Evolutionary conservation across 2,329 filamentous ascomycete species (phyloP), one percentile per base, ranked within the genome.

Genomic region (Epichloe aotearoae): DNA sequence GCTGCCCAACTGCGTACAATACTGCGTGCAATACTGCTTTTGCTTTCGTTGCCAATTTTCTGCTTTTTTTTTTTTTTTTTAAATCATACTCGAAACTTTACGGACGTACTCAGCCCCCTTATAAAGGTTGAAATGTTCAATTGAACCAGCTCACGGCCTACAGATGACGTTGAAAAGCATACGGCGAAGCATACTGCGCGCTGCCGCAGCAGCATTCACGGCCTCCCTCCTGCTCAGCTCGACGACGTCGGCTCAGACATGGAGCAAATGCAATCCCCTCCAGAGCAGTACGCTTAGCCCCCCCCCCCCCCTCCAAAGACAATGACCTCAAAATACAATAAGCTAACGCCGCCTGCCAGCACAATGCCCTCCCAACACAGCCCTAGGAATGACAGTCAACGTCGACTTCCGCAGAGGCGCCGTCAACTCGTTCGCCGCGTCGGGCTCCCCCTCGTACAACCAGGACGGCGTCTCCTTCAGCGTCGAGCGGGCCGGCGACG

Each of bases 331-430:
- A 7, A 26, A 26, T 7, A 26, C 23, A 2, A 7, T 7, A 2
- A 26, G 23, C 23, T 33, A 33, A 46, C 20, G 47, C 39, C 42
- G 50, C 34, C 30, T 42, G 6, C 17, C 60, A 73, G 68, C 71
- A 71, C 75, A 70, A 53, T 97, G 91, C 61, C 79, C 86, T 5
- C 66, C 86, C 49, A 74, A 96, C 64, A 80, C 86, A 7, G 91
- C 89, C 1, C 78, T 97, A 4, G 89, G 88, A 52, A 86, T 81
- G 72, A 78, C 86, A n/a, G 83, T 90, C 59, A 76, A 80, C 55
- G 83, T 93, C 67, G 88, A 96, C 70, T 95, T 97, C 69, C 84
- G 80, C 36, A 72, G 84, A 56, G 87, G 87, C 54, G 68, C 73
- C 33, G 90, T 93, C 46, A 82, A 86, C 66, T 85, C 86, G 44